phyloP scores from a whole-genome alignment of 2,329 filamentous ascomycete species.

The Microdochium bolleyi region DNA sequence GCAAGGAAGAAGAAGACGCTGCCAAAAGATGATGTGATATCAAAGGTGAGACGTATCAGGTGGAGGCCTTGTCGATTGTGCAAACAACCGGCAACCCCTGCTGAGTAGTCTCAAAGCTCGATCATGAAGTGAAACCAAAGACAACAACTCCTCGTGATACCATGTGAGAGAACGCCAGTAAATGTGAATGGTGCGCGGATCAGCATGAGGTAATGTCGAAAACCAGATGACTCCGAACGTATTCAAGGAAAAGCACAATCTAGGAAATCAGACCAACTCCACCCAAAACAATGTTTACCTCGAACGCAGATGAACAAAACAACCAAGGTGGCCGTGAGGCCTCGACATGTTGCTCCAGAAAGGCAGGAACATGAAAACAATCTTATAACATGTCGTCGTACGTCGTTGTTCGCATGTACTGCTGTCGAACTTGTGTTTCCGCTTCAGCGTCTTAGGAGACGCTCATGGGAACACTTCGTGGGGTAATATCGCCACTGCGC shows the following conservation, averaged over 20 bases:
- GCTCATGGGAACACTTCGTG: constrained; percentile 44
- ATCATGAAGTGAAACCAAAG: background rate
- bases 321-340: constrained; percentile 2
- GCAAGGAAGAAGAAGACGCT: too few relatives aligned
- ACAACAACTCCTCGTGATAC: background rate
- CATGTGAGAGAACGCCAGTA: background rate
- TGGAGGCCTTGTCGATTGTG: too few relatives aligned
- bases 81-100: too few relatives aligned
- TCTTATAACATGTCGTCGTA: constrained; percentile 4
- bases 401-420: constrained; percentile 1
- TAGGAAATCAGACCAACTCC: background rate
- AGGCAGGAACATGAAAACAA: constrained; percentile 1
- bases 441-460: constrained; percentile 21
- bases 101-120: too few relatives aligned
- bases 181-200: background rate
- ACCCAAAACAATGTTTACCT: background rate
- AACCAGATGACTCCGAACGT: background rate
- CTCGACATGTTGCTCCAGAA: background rate
- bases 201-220: background rate
- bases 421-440: background rate
- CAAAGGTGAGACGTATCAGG: too few relatives aligned
- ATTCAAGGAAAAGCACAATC: background rate
- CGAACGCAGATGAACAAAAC: background rate
- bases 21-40: too few relatives aligned
- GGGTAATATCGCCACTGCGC: constrained; percentile 47